Evolutionary conservation across 2,329 filamentous ascomycete genomes (phyloP), one percentile per base, ranked within the genome.

Genomic region (Herpotrichia juniperi): DNA sequence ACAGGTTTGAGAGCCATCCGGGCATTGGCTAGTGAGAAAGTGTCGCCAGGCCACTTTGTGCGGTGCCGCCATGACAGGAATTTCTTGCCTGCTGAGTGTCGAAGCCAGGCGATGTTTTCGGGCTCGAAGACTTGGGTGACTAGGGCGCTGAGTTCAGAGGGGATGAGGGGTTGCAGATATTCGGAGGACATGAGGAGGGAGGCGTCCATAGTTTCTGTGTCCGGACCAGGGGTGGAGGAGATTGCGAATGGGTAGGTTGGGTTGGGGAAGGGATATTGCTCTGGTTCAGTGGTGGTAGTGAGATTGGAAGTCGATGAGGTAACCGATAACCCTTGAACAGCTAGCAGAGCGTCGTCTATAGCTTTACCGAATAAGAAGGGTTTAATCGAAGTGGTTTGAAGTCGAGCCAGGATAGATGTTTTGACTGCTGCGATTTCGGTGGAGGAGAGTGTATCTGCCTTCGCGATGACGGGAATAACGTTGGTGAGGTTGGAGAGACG

Each of bases 131-230:
- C 77, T 16, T 84, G 83, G 8, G 85, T 78, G n/a, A 96, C 83
- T 1, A 97, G 79, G 8, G 77, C 73, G 4, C 73, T 66, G 2
- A 97, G 83, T 51, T 97, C 93, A 8, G 91, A 94, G 0, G 83
- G 75, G 2, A 90, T 76, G 4, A 97, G 79, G 1, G 93, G 93
- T 55, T 91, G 88, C 12, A 94, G 79, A 68, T 97, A 97, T 64
- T 94, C 90, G 1, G 93, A 88, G 50, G 87, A 92, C 93, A 97
- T 97, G 16, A 97, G 81, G 0, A 96, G 79, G 64, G 91, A 96
- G 16, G 93, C 93, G 70, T 97, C 93, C 87, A 97, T 96, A 37
- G 83, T 86, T 32, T 96, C 91, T 54, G 86, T 78, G 63, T 97
- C 91, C 19, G 84, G 83, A 1, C 83, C 84, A 21, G 84, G 79